Evolutionary conservation across 441 rosid genomes (phyloP).

Genomic region (Populus hybrid): DNA sequence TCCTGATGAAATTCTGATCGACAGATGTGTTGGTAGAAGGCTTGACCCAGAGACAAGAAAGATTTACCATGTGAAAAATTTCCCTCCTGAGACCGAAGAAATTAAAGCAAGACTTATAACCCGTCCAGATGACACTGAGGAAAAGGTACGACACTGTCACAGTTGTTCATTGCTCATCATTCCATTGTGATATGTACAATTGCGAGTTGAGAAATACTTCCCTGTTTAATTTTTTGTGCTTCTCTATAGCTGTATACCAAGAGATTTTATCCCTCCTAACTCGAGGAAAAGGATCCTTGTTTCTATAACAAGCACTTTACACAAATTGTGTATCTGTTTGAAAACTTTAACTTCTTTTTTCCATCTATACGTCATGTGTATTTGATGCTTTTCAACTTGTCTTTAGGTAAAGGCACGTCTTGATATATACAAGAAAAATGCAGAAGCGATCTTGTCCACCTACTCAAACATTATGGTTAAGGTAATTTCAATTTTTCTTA

Average conservation of each 20-base stretch:
- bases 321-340: background rate
- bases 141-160: conserved; percentile 43
- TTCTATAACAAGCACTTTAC: background rate
- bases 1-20: conserved; percentile 89
- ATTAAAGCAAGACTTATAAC: conserved; percentile 71
- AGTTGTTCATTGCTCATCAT: background rate
- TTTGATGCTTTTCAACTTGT: conserved; percentile 16
- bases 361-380: conserved; percentile 2
- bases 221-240: background rate
- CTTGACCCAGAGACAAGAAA: conserved; percentile 76
- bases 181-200: background rate
- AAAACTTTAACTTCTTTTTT: background rate
- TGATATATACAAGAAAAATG: conserved; percentile 82
- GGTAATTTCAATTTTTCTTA: conserved; percentile 34
- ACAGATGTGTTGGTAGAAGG: conserved; percentile 93
- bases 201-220: background rate
- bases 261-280: background rate
- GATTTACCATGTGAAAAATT: conserved; percentile 70
- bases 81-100: conserved; percentile 77
- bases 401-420: no score
- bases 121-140: conserved; percentile 89
- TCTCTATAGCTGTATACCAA: background rate
- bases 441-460: conserved; percentile 57
- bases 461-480: conserved; percentile 58
- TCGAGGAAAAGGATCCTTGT: background rate